Base-by-base conservation (phyloP, 148 eudicot genomes). In the Nepenthes gracilis region DNA sequence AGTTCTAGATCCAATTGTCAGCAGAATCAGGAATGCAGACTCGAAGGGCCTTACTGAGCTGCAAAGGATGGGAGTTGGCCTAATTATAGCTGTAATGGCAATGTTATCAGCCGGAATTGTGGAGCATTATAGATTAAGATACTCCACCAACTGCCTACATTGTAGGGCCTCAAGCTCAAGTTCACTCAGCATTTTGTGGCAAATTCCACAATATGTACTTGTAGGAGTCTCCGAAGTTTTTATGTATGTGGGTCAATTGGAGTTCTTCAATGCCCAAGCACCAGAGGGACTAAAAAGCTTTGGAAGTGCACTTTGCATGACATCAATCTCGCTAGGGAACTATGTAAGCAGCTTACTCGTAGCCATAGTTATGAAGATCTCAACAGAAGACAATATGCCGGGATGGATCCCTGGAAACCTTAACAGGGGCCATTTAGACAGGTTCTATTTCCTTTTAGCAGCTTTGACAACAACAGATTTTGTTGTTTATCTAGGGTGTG, bases 391-490 rank as follows among this genome's bases (percentile, higher is more conserved):
- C 51, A 34, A 56, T 12, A 72, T 75, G 85, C 80, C 77, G 0
- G 94, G 94, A 35, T 86, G 89, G 94, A 83, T 83, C 15, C 86
- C 94, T 0, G 79, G 79, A 47, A 79, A 86, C 62, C 81, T 86
- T 2, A 81, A 86, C 53, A 64, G 64, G 68, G 94, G 89, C 12
- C 95, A 81, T 43, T 47, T 86, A 40, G 95, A 81, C 47, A 67
- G 72, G 58, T 84, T 86, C 63, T 86, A 52, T 61, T 84, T 77
- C 75, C 73, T 86, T 0, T 59, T 86, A 40, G 89, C 89, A 4
- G 72, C 59, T 48, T 62, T 86, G 43, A 74, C 86, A 2, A 50
- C 69, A 2, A 52, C 72, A 2, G 95, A 86, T 72, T 67, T 86
- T 12, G 32, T 70, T 47, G 80, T 80, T 0, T 86, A 83, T 60